A percentile compares a stretch with the other conserved stretches of the same genome.
Evolutionary conservation across 1,284 basidiomycete species (phyloP).

Genomic region (Inonotus hispidus): DNA sequence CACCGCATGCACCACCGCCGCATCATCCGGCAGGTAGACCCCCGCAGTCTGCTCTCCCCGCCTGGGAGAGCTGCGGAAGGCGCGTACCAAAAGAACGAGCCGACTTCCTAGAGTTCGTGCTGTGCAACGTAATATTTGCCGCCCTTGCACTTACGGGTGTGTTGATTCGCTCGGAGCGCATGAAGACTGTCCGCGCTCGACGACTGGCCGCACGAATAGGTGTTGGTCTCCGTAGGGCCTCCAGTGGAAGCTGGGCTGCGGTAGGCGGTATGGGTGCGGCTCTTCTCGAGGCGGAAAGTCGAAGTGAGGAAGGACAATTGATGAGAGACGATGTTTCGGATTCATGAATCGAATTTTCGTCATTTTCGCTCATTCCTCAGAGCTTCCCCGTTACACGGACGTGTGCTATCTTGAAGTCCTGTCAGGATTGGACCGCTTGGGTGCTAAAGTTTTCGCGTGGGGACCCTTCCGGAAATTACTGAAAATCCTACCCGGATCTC

Average conservation of each 20-base stretch:
- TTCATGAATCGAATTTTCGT: neutral
- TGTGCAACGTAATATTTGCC: conserved; percentile 72
- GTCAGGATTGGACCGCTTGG: too few species aligned
- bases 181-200: conserved; percentile 70
- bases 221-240: conserved; percentile 27
- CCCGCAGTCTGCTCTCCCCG: conserved; percentile 59
- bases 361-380: neutral
- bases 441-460: too few species aligned
- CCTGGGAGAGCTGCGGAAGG: conserved; percentile 88
- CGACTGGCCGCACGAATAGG: conserved; percentile 82
- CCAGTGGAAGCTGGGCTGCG: conserved; percentile 15
- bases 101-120: conserved; percentile 86
- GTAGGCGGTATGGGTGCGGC: conserved; percentile 14
- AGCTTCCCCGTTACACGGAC: too few species aligned
- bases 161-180: conserved; percentile 58
- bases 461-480: too few species aligned
- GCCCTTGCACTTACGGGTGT: conserved; percentile 60
- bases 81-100: conserved; percentile 70
- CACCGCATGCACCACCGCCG: conserved; percentile 20
- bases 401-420: too few species aligned
- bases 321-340: conserved; percentile 4
- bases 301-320: neutral
- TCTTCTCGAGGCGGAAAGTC: neutral
- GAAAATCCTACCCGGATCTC: too few species aligned
- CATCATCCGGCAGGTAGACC: conserved; percentile 21